Conservation (phyloP, 805 yeast genomes). For the Aciculoconidium aculeatum region DNA sequence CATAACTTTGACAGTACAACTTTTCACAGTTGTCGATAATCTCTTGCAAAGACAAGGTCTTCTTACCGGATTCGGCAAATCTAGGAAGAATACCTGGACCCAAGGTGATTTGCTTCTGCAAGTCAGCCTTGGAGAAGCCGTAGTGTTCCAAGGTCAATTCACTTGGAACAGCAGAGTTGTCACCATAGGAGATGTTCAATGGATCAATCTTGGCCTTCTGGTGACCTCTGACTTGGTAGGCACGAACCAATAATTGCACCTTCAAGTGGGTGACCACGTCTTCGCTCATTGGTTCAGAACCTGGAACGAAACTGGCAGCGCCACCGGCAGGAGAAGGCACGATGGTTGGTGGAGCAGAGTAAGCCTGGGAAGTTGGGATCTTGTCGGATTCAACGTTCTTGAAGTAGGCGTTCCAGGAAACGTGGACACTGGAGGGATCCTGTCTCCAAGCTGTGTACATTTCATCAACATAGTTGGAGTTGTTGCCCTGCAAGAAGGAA, state of each 20-base stretch:
- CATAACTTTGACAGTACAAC: constrained; percentile 82
- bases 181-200: constrained; percentile 83
- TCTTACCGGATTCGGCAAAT: constrained; percentile 63
- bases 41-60: constrained; percentile 69
- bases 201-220: constrained; percentile 94
- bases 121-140: constrained; percentile 82
- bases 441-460: constrained; percentile 93
- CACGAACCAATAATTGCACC: constrained; percentile 93
- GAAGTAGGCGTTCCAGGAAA: constrained; percentile 96
- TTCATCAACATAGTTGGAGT: constrained; percentile 92
- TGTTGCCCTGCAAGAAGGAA: constrained; percentile 74
- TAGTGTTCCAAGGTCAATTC: constrained; percentile 91
- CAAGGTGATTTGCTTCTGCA: constrained; percentile 74
- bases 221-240: constrained; percentile 98
- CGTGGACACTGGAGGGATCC: constrained; percentile 89
- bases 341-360: constrained; percentile 85
- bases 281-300: constrained; percentile 43
- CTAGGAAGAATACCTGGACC: constrained; percentile 98
- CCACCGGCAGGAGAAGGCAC: constrained; percentile 80
- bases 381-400: constrained; percentile 73
- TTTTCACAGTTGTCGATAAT: constrained; percentile 73
- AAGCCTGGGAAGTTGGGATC: constrained; percentile 71
- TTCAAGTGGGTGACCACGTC: constrained; percentile 85
- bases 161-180: constrained; percentile 59
- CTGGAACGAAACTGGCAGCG: constrained; percentile 52